Evolutionary conservation across 2,329 filamentous ascomycete genomes (phyloP).

Genomic region (Parastagonospora avenae): DNA sequence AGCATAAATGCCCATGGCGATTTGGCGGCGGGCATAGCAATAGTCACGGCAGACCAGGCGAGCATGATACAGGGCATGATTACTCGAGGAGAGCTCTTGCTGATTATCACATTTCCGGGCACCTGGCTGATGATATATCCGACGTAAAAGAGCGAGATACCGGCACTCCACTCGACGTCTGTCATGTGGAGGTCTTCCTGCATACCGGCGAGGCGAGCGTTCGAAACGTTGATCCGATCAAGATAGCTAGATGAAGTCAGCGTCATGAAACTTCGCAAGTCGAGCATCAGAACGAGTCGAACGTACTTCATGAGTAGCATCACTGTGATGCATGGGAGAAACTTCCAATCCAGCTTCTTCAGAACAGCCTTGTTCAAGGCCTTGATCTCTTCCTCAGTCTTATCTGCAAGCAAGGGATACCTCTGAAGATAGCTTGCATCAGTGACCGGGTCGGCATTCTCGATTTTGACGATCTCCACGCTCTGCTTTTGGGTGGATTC

Average conservation of each 20-base stretch:
- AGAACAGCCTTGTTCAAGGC: constrained; percentile 31
- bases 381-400: constrained; percentile 22
- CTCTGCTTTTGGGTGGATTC: constrained; percentile 4
- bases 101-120: constrained; percentile 54
- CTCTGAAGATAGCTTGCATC: constrained; percentile 5
- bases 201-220: constrained; percentile 48
- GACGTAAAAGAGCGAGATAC: constrained; percentile 53
- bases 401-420: constrained; percentile 7
- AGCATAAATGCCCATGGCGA: constrained; percentile 39
- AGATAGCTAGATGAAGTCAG: constrained; percentile 38
- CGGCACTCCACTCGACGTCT: constrained; percentile 45
- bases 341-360: constrained; percentile 34
- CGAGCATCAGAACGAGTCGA: neutral
- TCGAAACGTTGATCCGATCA: constrained; percentile 50
- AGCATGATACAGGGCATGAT: constrained; percentile 49
- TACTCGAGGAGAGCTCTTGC: constrained; percentile 42
- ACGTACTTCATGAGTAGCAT: constrained; percentile 41
- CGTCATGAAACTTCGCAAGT: neutral
- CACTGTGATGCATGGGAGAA: constrained; percentile 37
- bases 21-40: constrained; percentile 51
- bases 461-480: constrained; percentile 5
- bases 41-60: constrained; percentile 49
- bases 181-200: constrained; percentile 43
- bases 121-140: constrained; percentile 55
- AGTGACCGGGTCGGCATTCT: neutral